Conservation (phyloP, 73 alveolate species). For the Blepharisma stoltei region DNA sequence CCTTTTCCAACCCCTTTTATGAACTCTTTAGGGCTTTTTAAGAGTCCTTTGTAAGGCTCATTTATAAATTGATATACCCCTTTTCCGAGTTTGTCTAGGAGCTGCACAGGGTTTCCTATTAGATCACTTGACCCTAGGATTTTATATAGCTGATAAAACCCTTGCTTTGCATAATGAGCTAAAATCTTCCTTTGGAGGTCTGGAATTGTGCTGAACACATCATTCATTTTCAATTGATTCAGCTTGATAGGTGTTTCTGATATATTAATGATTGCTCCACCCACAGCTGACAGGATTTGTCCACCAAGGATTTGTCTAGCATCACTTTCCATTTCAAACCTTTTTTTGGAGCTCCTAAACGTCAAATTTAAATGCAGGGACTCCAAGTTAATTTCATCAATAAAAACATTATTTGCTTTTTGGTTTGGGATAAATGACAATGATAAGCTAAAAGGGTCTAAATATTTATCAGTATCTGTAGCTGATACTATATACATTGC, state of each 20-base stretch:
- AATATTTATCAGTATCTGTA: no score
- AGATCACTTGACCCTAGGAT: slow-evolving; percentile 74
- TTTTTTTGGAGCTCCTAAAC: no score
- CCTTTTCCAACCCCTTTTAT: slow-evolving; percentile 91
- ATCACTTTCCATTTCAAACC: neutral
- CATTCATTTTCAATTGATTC: slow-evolving; percentile 38
- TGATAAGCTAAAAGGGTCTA: no score
- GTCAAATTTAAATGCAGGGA: no score
- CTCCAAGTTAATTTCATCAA: no score
- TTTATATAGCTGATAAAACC: slow-evolving; percentile 68
- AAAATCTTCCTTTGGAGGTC: slow-evolving; percentile 51
- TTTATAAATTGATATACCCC: slow-evolving; percentile 85
- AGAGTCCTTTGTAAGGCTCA: slow-evolving; percentile 86
- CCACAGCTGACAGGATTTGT: slow-evolving; percentile 32
- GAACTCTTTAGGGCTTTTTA: slow-evolving; percentile 81
- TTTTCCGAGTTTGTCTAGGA: slow-evolving; percentile 80
- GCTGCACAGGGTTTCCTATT: slow-evolving; percentile 86
- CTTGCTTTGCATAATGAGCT: slow-evolving; percentile 62
- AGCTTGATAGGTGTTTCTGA: slow-evolving; percentile 48
- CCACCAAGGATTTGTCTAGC: slow-evolving; percentile 24
- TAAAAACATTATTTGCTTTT: no score
- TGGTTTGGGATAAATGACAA: no score
- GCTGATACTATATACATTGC: no score
- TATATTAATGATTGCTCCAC: slow-evolving; percentile 42
- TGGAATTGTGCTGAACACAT: slow-evolving; percentile 45